Evolutionary conservation across 352 stramenopile genomes (phyloP).

Genomic region (Globisporangium nagaii): DNA sequence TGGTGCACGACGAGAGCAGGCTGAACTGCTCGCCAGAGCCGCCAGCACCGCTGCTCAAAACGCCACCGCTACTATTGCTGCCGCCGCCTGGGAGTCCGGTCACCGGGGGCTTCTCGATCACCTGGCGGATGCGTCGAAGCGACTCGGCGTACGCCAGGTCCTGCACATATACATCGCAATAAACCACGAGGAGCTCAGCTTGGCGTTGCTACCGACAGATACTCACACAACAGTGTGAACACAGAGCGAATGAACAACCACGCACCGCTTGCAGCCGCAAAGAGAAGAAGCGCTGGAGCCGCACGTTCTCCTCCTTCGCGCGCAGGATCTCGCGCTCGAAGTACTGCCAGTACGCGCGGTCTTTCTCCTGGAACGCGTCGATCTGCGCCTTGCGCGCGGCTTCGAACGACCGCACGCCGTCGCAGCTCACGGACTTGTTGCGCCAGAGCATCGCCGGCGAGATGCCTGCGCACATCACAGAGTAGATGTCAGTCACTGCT

Average conservation of each 20-base stretch:
- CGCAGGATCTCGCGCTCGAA: constrained; percentile 72
- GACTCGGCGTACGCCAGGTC: constrained; percentile 74
- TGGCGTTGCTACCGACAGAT: no score
- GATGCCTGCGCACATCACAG: constrained; percentile 7
- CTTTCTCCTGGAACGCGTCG: constrained; percentile 57
- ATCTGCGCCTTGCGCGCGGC: constrained; percentile 57
- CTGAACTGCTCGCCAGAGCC: not conserved
- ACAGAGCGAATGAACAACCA: not conserved
- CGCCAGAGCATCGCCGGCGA: constrained; percentile 41
- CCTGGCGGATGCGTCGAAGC: constrained; percentile 50
- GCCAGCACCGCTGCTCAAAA: not conserved
- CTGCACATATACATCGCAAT: constrained; percentile 9
- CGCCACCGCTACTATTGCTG: not conserved
- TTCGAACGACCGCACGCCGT: constrained; percentile 63
- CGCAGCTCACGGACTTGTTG: constrained; percentile 55
- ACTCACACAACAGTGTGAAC: no score
- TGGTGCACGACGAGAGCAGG: constrained; percentile 43
- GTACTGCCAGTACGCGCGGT: constrained; percentile 70
- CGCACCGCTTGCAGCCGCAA: constrained; percentile 53
- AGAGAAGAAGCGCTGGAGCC: constrained; percentile 64
- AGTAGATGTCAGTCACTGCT: not conserved
- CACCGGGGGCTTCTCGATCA: constrained; percentile 30
- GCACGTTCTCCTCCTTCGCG: constrained; percentile 56
- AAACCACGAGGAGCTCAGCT: no score
- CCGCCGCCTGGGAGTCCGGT: not conserved